Evolutionary conservation across 257 asterid genomes (phyloP).

Genomic region (Ocimum tenuiflorum): DNA sequence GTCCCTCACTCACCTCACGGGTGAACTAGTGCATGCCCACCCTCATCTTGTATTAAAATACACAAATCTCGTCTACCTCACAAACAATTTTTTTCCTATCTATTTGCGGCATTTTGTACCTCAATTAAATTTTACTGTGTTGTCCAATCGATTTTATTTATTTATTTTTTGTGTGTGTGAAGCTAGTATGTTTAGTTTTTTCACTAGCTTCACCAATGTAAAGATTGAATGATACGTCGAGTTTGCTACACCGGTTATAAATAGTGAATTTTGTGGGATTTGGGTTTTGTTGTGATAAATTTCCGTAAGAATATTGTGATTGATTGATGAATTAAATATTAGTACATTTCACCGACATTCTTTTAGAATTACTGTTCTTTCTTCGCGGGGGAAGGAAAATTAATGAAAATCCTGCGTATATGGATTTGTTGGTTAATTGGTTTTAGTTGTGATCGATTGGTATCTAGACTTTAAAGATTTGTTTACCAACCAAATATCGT

Average conservation of each 20-base stretch:
- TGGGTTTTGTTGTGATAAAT: background rate
- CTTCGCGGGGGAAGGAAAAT: too few relatives aligned
- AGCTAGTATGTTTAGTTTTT: too few relatives aligned
- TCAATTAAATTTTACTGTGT: slow-evolving; percentile 10
- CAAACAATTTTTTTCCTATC: background rate
- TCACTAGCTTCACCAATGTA: too few relatives aligned
- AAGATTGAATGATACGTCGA: too few relatives aligned
- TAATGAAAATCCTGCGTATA: background rate
- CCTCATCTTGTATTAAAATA: slow-evolving; percentile 5
- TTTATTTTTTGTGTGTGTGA: background rate
- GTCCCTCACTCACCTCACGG: slow-evolving; percentile 29
- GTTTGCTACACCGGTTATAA: background rate
- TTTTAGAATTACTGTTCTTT: background rate
- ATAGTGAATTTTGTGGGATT: background rate
- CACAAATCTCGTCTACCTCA: slow-evolving; percentile 7
- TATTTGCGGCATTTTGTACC: background rate
- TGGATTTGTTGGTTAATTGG: background rate
- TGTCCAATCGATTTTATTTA: slow-evolving; percentile 19
- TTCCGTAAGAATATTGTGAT: background rate
- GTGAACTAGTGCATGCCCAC: background rate
- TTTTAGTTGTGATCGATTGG: background rate
- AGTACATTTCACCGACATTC: background rate
- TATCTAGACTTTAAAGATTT: slow-evolving; percentile 3
- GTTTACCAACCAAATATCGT: background rate
- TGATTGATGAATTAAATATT: background rate